Evolutionary conservation across 768 basidiomycete species (phyloP), one percentile per base, ranked within the genome.

Genomic region (Termitomyces sp.): DNA sequence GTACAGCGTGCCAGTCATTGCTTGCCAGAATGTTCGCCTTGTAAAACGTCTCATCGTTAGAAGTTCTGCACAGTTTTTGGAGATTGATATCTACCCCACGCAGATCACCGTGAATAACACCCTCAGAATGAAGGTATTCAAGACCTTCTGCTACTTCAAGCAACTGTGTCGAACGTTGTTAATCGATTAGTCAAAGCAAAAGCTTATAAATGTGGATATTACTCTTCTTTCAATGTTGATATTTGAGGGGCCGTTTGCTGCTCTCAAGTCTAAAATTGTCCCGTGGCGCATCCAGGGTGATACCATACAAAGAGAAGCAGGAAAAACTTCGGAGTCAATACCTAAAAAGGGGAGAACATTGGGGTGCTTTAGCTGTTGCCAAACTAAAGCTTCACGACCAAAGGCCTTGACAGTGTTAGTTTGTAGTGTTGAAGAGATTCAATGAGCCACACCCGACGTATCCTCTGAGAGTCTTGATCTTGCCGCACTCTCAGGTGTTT

Each of bases 11-110:
- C 63, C 67, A 67, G n/a, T n/a, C n/a, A 10, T 68, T 62, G 38
- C 69, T 65, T 14, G 72, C 63, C 19, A 73, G 65, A 29, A 74
- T 71, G 53, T 74, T 74, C n/a, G 64, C 64, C 69, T 70, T 42
- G 10, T 2, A 37, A 19, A 29, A 7, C 29, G 3, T 29, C 29
- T 29, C 4, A 29, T 29, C 29, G 29, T 29, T 29, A 29, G 29
- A 29, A 29, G 29, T 29, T 29, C 29, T 29, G 7, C n/a, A n/a
- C n/a, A 7, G 29, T 29, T 29, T 29, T 29, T 29, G 29, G 29
- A 29, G 29, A 29, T 7, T 29, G 29, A 8, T 21, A 48, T 57
- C 40, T 25, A 66, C 65, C 16, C 65, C 65, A 46, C 62, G 59
- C 12, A 67, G 53, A 59, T 67, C 66, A 5, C 66, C 66, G 47